Evolutionary conservation across 2,329 filamentous ascomycete genomes (phyloP).

Genomic region (Zymoseptoria pseudotritici): DNA sequence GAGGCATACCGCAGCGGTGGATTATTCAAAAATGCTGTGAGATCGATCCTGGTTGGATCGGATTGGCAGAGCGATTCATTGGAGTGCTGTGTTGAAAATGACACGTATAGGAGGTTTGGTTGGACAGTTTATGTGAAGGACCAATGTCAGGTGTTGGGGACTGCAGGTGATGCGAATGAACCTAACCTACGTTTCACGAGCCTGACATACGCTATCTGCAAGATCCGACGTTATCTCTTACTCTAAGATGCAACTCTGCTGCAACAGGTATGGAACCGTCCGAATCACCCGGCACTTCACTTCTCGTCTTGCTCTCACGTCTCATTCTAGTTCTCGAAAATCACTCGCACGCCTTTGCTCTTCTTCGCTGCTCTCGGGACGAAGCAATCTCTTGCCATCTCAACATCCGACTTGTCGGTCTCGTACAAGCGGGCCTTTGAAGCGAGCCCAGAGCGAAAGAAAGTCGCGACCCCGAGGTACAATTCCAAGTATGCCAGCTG

Average conservation of each 20-base stretch:
- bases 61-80: not conserved
- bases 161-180: too few relatives aligned
- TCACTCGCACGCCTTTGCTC: not conserved
- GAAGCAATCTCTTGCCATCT: constrained; percentile 1
- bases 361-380: not conserved
- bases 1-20: constrained; percentile 4
- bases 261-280: not conserved
- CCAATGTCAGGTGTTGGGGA: too few relatives aligned
- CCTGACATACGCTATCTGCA: not conserved
- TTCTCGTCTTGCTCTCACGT: not conserved
- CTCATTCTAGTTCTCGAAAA: not conserved
- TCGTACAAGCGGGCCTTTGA: not conserved
- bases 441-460: constrained; percentile 5
- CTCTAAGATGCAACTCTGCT: not conserved
- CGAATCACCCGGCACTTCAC: not conserved
- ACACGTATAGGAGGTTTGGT: not conserved
- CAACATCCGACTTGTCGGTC: constrained; percentile 3
- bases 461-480: constrained; percentile 5
- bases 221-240: not conserved
- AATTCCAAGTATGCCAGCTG: constrained; percentile 9
- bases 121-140: too few relatives aligned
- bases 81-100: not conserved
- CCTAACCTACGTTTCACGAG: too few relatives aligned
- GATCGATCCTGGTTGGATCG: not conserved
- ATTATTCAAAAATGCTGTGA: not conserved